Percentiles rank a stretch among this genome's conserved stretches.
phyloP scores from a whole-genome alignment of 371 early-diverging fungal genomes.

The Syncephalastrum contaminatum region DNA sequence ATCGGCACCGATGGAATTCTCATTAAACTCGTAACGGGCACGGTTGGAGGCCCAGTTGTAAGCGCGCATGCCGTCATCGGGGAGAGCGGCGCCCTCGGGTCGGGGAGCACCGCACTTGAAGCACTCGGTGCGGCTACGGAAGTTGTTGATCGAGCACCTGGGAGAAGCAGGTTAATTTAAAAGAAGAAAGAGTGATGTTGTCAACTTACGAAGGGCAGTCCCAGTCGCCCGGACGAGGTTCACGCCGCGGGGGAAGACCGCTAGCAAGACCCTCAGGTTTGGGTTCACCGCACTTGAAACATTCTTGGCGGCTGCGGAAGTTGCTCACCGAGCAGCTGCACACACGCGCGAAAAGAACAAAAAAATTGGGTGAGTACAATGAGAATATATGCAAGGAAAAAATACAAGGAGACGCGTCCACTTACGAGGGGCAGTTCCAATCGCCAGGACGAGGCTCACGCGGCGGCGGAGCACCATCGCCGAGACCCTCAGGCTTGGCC shows the following conservation, averaged over 20 bases:
- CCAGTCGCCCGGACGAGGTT: constrained; percentile 67
- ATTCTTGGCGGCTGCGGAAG: constrained; percentile 29
- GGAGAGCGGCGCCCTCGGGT: constrained; percentile 17
- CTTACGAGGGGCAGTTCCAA: constrained; percentile 26
- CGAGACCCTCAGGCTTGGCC: constrained; percentile 16
- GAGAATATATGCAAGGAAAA: not conserved
- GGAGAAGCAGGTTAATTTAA: constrained; percentile 5
- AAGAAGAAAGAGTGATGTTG: not conserved
- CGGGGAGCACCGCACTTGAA: constrained; percentile 59
- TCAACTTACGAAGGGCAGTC: constrained; percentile 52
- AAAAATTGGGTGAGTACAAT: not conserved
- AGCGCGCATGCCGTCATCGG: constrained; percentile 26
- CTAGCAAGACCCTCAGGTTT: constrained; percentile 33
- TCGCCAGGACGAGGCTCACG: constrained; percentile 30
- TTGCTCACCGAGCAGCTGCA: constrained; percentile 14
- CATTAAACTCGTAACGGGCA: constrained; percentile 54
- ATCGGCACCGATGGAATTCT: constrained; percentile 35
- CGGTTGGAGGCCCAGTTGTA: constrained; percentile 57
- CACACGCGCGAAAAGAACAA: no score
- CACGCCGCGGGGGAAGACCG: constrained; percentile 25
- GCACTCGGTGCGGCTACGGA: constrained; percentile 62
- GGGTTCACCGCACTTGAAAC: constrained; percentile 36
- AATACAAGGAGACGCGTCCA: not conserved
- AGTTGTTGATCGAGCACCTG: constrained; percentile 70
- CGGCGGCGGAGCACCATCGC: constrained; percentile 19